Conservation (phyloP, 495 filamentous ascomycete genomes). For the Aspergillus funiculosus region DNA sequence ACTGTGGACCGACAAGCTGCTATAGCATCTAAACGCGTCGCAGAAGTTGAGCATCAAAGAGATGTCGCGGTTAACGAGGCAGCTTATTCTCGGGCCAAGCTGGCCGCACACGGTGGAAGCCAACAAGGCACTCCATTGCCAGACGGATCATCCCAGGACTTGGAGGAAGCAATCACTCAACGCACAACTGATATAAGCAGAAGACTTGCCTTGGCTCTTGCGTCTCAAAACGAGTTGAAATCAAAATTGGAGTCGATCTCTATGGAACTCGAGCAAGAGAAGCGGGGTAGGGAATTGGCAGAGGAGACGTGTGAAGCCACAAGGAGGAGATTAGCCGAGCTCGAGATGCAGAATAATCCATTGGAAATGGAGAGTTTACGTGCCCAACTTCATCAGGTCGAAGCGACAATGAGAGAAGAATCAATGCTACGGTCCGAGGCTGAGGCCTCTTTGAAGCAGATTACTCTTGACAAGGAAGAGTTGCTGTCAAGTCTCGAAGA, state of each 20-base stretch:
- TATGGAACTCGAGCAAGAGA: conserved; percentile 72
- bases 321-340: conserved; percentile 71
- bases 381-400: conserved; percentile 71
- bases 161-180: conserved; percentile 51
- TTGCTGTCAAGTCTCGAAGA: conserved; percentile 65
- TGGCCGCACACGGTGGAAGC: conserved; percentile 76
- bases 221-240: conserved; percentile 68
- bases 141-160: conserved; percentile 53
- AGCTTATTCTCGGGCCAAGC: conserved; percentile 86
- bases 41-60: conserved; percentile 86
- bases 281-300: conserved; percentile 68
- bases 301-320: conserved; percentile 83
- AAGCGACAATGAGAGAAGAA: conserved; percentile 72
- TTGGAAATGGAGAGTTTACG: conserved; percentile 79
- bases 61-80: conserved; percentile 90
- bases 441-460: conserved; percentile 60
- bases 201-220: conserved; percentile 75
- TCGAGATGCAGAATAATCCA: conserved; percentile 78
- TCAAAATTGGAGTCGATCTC: conserved; percentile 59
- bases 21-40: conserved; percentile 79
- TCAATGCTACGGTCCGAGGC: conserved; percentile 70
- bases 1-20: conserved; percentile 82
- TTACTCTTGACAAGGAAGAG: conserved; percentile 80
- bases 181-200: conserved; percentile 71
- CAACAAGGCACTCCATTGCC: conserved; percentile 64